These are phyloP conservation scores for Cytospora paraplurivora DNA, from an alignment of 2,329 filamentous ascomycete genomes.

Conservation along the genomic window DNA sequence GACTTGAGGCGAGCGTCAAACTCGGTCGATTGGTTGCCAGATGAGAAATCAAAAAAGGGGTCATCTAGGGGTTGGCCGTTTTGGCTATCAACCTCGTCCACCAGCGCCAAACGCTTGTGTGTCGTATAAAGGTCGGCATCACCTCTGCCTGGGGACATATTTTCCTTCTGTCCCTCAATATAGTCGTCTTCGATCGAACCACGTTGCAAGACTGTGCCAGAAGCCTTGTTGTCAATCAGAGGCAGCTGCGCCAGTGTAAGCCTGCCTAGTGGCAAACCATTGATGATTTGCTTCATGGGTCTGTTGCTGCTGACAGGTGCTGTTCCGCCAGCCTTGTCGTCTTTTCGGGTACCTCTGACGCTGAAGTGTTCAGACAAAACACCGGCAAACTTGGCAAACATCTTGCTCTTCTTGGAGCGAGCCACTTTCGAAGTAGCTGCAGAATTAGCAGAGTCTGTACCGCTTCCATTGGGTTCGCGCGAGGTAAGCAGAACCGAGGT, in stretches of 20 bases:
- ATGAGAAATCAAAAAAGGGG: conserved; percentile 29
- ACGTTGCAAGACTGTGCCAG: background rate
- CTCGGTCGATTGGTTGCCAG: conserved; percentile 21
- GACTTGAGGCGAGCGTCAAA: conserved; percentile 31
- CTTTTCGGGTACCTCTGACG: conserved; percentile 5
- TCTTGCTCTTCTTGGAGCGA: conserved; percentile 26
- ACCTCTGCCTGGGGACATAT: conserved; percentile 34
- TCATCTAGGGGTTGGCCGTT: conserved; percentile 28
- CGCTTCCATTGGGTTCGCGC: conserved; percentile 10
- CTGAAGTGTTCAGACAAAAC: conserved; percentile 26
- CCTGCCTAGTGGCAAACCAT: background rate
- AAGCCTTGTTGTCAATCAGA: conserved; percentile 28
- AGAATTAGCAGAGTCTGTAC: background rate
- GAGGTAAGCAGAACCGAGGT: background rate
- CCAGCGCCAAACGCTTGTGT: conserved; percentile 34
- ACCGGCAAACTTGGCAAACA: conserved; percentile 27
- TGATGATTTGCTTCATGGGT: background rate
- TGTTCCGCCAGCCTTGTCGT: background rate
- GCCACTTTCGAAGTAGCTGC: conserved; percentile 10
- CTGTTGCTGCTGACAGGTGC: background rate
- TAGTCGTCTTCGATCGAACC: conserved; percentile 39
- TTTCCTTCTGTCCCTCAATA: conserved; percentile 40
- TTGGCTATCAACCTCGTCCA: conserved; percentile 33
- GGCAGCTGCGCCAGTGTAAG: conserved; percentile 29
- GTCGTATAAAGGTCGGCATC: background rate